phyloP scores from a whole-genome alignment of 2,329 filamentous ascomycete genomes.

The Pestalotiopsis sp. region DNA sequence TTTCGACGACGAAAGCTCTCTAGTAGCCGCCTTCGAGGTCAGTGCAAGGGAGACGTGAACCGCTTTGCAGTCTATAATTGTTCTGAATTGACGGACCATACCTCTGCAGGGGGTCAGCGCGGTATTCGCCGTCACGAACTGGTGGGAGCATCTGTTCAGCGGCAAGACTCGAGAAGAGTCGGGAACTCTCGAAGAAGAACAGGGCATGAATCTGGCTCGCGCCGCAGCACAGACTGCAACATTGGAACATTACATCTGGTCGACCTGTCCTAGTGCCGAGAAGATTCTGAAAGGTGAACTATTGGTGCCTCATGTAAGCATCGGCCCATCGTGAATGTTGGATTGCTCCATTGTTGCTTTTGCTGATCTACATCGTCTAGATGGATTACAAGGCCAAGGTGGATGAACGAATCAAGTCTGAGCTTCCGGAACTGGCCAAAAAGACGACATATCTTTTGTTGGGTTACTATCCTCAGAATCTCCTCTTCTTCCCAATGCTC shows the following conservation, averaged over 20 bases:
- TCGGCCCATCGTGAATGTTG: neutral
- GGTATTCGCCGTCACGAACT: conserved; percentile 44
- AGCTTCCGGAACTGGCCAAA: conserved; percentile 27
- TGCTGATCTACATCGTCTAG: conserved; percentile 20
- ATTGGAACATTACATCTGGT: conserved; percentile 46
- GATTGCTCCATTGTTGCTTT: neutral
- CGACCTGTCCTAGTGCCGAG: conserved; percentile 39
- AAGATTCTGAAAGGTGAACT: conserved; percentile 30
- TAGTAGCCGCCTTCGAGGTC: conserved; percentile 10
- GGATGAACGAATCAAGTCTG: conserved; percentile 39
- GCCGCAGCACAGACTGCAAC: conserved; percentile 37
- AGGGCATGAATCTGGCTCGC: conserved; percentile 41
- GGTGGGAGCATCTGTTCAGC: conserved; percentile 30
- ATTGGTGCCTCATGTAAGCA: conserved; percentile 28
- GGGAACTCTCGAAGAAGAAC: conserved; percentile 36
- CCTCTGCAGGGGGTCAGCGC: conserved; percentile 16
- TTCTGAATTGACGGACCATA: neutral
- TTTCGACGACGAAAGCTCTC: conserved; percentile 17
- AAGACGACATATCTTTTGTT: conserved; percentile 42
- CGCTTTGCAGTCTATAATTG: neutral
- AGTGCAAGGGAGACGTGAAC: neutral
- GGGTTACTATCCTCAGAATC: conserved; percentile 34
- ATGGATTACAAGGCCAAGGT: conserved; percentile 42
- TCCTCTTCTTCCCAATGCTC: conserved; percentile 16
- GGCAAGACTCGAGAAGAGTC: conserved; percentile 27